Evolutionary conservation across 345 rosid species (phyloP), one percentile per base, ranked within the genome.

Genomic region (Iberis pinnata): DNA sequence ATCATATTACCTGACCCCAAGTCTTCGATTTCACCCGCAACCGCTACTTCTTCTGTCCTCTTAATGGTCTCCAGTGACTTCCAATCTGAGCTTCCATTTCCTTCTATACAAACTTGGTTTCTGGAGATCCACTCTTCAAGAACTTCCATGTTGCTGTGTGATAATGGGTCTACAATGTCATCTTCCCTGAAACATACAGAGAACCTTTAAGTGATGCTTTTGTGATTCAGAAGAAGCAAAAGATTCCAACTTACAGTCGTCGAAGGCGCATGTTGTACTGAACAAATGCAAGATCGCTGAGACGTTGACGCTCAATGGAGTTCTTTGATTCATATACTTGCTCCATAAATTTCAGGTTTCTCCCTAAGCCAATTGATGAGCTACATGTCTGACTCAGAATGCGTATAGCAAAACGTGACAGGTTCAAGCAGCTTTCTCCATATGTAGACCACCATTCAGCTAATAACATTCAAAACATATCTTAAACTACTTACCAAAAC

Each of bases 371-470:
- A 24, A 53, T 25, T 18, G 43, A 22, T 14, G 83, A 73, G 63
- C 88, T 73, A 43, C 97, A 88, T 17, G 97, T 76, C 75, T 88
- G 98, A 61, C 83, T 75, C 46, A 88, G 78, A 58, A 92, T 72
- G n/a, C 87, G 89, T 43, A 73, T 53, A 0, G 97, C 97, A 64
- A 92, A 60, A 27, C 84, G 88, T 47, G 88, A 71, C 78, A 92
- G 75, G 69, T 92, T 83, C 42, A 88, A 84, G 71, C 98, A 88
- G 56, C 86, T 77, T 64, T 89, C 97, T 43, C 94, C 97, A 64
- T 83, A 88, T 7, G 95, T 77, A 56, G 85, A 77, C 98, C 98
- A 92, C 98, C 98, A 88, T 64, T 92, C 98, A 61, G 77, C 98
- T 92, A 56, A n/a, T 16, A 47, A 70, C 51, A 10, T 51, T 14